Conservation (phyloP, 345 rosid species). For the Eucalyptus brandiana region DNA sequence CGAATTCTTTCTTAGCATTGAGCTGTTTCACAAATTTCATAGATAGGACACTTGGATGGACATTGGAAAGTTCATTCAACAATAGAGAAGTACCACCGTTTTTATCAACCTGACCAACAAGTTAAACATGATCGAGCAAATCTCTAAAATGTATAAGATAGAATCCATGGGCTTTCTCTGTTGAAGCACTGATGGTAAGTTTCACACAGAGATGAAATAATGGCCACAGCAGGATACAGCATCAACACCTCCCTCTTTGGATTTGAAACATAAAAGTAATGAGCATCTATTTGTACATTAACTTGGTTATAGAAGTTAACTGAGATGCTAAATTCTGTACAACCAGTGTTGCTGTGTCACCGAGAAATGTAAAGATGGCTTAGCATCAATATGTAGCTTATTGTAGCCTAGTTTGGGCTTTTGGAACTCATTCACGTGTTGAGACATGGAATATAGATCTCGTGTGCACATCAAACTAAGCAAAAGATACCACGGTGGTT, state of each 20-base stretch:
- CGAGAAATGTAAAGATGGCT: neutral
- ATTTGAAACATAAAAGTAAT: neutral
- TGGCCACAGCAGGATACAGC: neutral
- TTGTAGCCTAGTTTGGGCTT: neutral
- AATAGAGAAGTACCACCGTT: neutral
- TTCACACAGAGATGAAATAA: neutral
- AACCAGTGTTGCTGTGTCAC: neutral
- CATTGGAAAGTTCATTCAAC: neutral
- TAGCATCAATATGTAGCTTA: neutral
- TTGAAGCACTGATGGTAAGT: neutral
- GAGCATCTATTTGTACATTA: neutral
- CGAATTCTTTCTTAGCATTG: neutral
- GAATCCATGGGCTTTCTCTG: neutral
- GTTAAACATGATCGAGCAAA: neutral
- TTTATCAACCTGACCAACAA: neutral
- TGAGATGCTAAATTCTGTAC: neutral
- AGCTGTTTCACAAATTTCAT: neutral
- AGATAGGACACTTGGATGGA: neutral
- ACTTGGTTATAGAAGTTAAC: neutral
- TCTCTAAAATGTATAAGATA: neutral
- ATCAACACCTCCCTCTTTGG: neutral
- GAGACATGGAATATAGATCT: neutral
- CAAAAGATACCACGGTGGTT: neutral
- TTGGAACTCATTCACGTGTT: neutral
- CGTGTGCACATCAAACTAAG: neutral